These are phyloP conservation scores for Fonsecaea monophora DNA, from an alignment of 2,329 filamentous ascomycete genomes.

Conservation along the genomic window DNA sequence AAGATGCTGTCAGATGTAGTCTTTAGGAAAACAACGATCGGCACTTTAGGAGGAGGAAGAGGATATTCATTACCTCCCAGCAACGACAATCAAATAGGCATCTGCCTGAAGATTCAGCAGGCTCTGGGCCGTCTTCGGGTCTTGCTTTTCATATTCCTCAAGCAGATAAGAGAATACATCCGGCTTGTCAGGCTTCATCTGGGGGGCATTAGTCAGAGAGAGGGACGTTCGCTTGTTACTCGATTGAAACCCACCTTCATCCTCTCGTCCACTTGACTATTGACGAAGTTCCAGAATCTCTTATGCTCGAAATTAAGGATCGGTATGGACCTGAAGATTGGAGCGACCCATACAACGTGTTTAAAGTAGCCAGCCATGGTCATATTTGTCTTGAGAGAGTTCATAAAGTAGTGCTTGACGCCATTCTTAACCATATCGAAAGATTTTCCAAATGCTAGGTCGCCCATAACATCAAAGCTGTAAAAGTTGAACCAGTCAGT, in stretches of 20 bases:
- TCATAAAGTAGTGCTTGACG: conserved; percentile 16
- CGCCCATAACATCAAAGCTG: conserved; percentile 17
- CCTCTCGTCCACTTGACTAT: conserved; percentile 3
- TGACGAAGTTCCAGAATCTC: not conserved
- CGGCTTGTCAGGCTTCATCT: conserved; percentile 17
- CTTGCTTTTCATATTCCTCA: conserved; percentile 15
- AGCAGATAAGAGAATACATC: conserved; percentile 21
- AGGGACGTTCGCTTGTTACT: not conserved
- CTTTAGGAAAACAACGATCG: not conserved
- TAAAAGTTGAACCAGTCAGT: conserved; percentile 17
- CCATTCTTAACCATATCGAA: conserved; percentile 10
- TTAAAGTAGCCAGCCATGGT: conserved; percentile 15
- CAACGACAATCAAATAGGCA: conserved; percentile 12
- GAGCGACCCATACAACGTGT: conserved; percentile 6
- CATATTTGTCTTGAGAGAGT: conserved; percentile 12
- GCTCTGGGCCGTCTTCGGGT: conserved; percentile 4
- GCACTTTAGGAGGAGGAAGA: not conserved
- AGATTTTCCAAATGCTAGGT: conserved; percentile 9
- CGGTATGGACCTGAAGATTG: conserved; percentile 5
- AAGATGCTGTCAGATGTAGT: not conserved
- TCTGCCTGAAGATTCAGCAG: conserved; percentile 10
- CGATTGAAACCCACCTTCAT: conserved; percentile 1
- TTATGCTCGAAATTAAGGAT: not conserved
- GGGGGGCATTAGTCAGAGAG: not conserved
- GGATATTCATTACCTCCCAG: not conserved